Evolutionary conservation across 2,329 filamentous ascomycete species (phyloP).

Genomic region (Hypocreales sp.): DNA sequence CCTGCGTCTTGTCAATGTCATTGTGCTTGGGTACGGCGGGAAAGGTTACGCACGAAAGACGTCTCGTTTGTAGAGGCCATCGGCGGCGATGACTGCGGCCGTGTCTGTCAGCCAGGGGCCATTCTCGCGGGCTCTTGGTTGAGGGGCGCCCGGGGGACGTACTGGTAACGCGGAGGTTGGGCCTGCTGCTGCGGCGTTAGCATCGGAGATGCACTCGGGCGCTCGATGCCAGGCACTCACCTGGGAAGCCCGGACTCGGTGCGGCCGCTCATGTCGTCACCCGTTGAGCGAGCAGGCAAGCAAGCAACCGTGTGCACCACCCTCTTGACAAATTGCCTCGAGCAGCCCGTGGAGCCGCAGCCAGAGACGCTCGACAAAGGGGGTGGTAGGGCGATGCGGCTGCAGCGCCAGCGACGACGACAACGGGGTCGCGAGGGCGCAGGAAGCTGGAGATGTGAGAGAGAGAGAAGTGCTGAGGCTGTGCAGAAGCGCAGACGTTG

Average conservation of each 20-base stretch:
- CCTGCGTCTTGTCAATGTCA: too few relatives aligned
- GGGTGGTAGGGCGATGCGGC: neutral
- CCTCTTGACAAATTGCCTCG: conserved; percentile 2
- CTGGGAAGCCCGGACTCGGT: conserved; percentile 19
- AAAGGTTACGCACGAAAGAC: conserved; percentile 95
- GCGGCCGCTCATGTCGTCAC: conserved; percentile 13
- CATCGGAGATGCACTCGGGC: too few relatives aligned
- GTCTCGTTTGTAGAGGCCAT: conserved; percentile 98
- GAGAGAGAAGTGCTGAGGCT: conserved; percentile 4
- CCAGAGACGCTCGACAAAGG: neutral
- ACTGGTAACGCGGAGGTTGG: conserved; percentile 92
- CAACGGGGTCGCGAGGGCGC: too few relatives aligned
- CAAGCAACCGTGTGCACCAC: neutral
- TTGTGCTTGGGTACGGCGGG: too few relatives aligned
- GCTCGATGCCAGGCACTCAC: too few relatives aligned
- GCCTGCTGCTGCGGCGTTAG: conserved; percentile 39
- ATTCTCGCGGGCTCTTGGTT: too few relatives aligned
- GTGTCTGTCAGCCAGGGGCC: conserved; percentile 19
- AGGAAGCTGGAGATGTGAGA: neutral
- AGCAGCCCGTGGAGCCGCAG: conserved; percentile 5
- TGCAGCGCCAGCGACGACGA: neutral
- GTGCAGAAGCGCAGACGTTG: conserved; percentile 5
- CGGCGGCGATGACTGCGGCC: conserved; percentile 80
- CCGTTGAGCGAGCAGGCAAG: conserved; percentile 3
- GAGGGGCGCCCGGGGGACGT: too few relatives aligned